These are phyloP conservation scores for Trametes elegans DNA, from an alignment of 768 basidiomycete genomes.

Conservation along the genomic window DNA sequence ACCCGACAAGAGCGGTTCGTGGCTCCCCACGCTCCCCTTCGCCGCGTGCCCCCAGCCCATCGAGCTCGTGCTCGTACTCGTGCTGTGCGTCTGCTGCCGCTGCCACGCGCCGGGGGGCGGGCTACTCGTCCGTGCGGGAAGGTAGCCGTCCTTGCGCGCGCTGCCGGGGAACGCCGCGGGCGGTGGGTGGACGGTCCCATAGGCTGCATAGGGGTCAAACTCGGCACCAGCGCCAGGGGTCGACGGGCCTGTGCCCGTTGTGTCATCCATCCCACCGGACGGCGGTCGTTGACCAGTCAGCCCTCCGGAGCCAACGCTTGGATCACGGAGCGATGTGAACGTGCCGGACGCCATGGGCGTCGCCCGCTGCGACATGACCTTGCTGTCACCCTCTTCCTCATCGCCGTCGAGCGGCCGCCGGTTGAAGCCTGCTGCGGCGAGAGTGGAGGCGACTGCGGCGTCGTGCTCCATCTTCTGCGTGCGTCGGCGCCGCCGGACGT, in stretches of 20 bases:
- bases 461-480: constrained; percentile 65
- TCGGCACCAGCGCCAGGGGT: constrained; percentile 17
- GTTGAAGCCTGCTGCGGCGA: constrained; percentile 69
- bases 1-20: constrained; percentile 54
- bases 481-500: constrained; percentile 61
- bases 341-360: constrained; percentile 23
- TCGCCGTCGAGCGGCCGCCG: constrained; percentile 69
- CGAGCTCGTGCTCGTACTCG: constrained; percentile 25
- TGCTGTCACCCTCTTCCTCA: constrained; percentile 41
- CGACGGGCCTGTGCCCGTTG: constrained; percentile 24
- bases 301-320: constrained; percentile 4
- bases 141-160: constrained; percentile 37
- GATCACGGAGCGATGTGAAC: constrained; percentile 17
- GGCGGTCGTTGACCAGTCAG: constrained; percentile 16
- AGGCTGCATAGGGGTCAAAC: constrained; percentile 57
- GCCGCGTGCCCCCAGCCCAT: constrained; percentile 39
- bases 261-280: constrained; percentile 33
- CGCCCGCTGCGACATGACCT: constrained; percentile 18
- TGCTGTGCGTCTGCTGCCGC: constrained; percentile 26
- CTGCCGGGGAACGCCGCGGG: constrained; percentile 16
- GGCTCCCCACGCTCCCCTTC: constrained; percentile 54
- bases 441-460: constrained; percentile 64
- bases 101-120: constrained; percentile 38
- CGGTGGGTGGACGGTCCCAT: constrained; percentile 25
- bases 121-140: constrained; percentile 45